These are phyloP conservation scores for Corchorus olitorius DNA, from an alignment of 345 rosid species.

Conservation along the genomic window DNA sequence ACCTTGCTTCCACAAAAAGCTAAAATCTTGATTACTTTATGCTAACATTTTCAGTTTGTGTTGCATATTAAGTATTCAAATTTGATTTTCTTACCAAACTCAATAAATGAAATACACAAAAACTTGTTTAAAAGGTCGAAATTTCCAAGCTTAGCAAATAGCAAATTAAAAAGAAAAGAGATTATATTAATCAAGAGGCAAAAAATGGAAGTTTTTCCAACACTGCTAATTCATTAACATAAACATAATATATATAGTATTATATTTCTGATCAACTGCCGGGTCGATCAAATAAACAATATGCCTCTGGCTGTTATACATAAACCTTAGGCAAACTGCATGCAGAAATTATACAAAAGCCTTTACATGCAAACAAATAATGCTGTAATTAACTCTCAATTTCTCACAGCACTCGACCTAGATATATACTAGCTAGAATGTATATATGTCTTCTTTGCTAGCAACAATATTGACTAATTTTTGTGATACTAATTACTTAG, in stretches of 20 bases:
- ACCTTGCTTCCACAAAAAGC: no score
- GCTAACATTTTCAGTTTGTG: no score
- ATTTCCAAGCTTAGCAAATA: neutral
- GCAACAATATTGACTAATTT: slow-evolving; percentile 3
- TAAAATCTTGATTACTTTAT: neutral
- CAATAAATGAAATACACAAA: neutral
- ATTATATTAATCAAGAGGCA: neutral
- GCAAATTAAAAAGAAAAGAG: neutral
- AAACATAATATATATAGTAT: neutral
- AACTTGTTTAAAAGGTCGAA: neutral
- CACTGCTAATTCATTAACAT: slow-evolving; percentile 20
- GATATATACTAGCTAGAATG: slow-evolving; percentile 4
- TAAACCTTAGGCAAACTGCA: slow-evolving; percentile 3
- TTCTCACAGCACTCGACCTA: slow-evolving; percentile 13
- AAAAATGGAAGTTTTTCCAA: slow-evolving; percentile 13
- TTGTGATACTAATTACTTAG: slow-evolving; percentile 17
- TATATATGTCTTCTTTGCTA: slow-evolving; percentile 4
- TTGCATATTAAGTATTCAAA: neutral
- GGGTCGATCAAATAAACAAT: slow-evolving; percentile 7
- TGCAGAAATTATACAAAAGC: slow-evolving; percentile 3
- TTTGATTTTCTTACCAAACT: neutral
- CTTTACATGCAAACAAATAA: slow-evolving; percentile 27
- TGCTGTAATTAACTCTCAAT: slow-evolving; percentile 18
- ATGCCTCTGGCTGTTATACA: slow-evolving; percentile 9
- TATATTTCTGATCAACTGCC: slow-evolving; percentile 22